These are phyloP conservation scores for Diaporthe sp. DNA, from an alignment of 2,329 filamentous ascomycete species.

Conservation along the genomic window DNA sequence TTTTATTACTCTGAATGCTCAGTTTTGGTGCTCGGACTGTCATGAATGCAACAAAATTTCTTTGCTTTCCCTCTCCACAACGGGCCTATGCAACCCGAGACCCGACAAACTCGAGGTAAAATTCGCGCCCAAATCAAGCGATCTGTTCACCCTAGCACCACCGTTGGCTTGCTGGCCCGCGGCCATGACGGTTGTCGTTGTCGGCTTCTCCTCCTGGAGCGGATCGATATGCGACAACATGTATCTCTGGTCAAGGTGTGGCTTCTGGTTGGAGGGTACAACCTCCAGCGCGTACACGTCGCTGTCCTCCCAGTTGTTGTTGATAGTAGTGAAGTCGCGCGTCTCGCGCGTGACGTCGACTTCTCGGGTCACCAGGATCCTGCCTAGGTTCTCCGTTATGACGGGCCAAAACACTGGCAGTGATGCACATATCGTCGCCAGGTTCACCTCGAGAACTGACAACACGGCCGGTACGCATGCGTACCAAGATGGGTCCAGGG, in stretches of 20 bases:
- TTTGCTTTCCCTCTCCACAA: conserved; percentile 25
- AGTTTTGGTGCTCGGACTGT: background rate
- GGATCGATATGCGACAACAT: conserved; percentile 3
- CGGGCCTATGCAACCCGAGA: background rate
- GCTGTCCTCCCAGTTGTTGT: background rate
- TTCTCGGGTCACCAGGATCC: conserved; percentile 55
- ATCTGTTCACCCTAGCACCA: background rate
- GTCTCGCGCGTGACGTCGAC: conserved; percentile 47
- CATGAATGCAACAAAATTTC: conserved; percentile 1
- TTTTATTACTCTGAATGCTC: background rate
- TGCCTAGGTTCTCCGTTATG: conserved; percentile 47
- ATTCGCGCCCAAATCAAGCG: conserved; percentile 12
- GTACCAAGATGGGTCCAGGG: conserved; percentile 55
- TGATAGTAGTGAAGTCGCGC: conserved; percentile 10
- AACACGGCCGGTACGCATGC: conserved; percentile 51
- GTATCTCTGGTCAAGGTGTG: background rate
- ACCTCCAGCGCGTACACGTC: conserved; percentile 8
- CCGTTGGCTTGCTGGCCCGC: background rate
- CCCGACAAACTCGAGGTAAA: background rate
- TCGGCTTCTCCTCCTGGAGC: conserved; percentile 11
- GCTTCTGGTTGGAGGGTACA: background rate
- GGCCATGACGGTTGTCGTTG: conserved; percentile 26
- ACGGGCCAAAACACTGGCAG: conserved; percentile 41
- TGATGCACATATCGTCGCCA: conserved; percentile 36
- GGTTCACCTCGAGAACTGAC: conserved; percentile 52